Percentiles rank a stretch among this genome's conserved stretches.
phyloP scores from a whole-genome alignment of 345 rosid genomes.

The Linum trigynum region DNA sequence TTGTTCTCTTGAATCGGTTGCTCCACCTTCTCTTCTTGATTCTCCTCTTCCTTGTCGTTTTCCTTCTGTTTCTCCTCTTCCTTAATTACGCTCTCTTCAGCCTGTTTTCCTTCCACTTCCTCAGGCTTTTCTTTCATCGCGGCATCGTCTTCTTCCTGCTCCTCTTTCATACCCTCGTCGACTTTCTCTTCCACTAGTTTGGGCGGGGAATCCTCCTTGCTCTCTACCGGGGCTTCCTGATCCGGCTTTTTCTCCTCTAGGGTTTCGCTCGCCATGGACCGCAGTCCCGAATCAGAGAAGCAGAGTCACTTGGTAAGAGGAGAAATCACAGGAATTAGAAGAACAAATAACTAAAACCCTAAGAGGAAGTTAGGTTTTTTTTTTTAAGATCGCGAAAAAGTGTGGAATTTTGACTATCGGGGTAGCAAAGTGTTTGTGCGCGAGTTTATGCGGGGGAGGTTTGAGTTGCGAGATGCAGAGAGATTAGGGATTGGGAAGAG shows the following conservation, averaged over 20 bases:
- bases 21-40: background rate
- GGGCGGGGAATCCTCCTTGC: constrained; percentile 10
- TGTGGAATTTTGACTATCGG: background rate
- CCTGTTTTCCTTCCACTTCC: background rate
- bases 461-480: background rate
- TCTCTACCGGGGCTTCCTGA: constrained; percentile 27
- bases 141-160: constrained; percentile 1
- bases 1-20: background rate
- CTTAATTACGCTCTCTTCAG: background rate
- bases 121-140: background rate
- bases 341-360: constrained; percentile 13
- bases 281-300: background rate
- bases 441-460: background rate
- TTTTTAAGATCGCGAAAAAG: background rate
- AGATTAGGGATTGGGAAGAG: background rate
- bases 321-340: background rate
- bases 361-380: constrained; percentile 10
- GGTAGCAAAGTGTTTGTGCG: constrained; percentile 7
- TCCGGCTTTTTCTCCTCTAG: constrained; percentile 47
- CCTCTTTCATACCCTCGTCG: background rate
- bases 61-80: background rate
- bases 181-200: constrained; percentile 15
- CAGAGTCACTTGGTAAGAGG: constrained; percentile 5
- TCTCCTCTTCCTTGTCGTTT: background rate
- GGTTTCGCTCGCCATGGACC: constrained; percentile 54